A percentile compares a stretch with the other conserved stretches of the same genome.
phyloP scores from a whole-genome alignment of 768 basidiomycete genomes.

The Lentinula sp. region DNA sequence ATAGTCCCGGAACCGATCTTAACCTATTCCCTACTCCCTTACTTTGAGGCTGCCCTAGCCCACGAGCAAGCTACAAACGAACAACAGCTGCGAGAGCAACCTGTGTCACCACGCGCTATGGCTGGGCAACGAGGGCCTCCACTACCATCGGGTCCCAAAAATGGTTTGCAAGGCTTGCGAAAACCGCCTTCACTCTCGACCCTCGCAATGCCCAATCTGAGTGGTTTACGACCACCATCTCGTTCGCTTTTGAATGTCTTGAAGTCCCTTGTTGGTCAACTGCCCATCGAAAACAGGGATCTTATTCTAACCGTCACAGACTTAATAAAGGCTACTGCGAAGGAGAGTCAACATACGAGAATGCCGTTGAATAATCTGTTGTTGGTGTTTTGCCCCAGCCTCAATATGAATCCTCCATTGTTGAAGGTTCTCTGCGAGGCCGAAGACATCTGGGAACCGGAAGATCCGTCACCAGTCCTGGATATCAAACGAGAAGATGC shows the following conservation, averaged over 20 bases:
- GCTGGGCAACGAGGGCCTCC: conserved; percentile 19
- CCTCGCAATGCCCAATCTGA: conserved; percentile 65
- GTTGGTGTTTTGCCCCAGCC: conserved; percentile 81
- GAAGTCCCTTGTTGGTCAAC: conserved; percentile 52
- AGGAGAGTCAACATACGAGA: conserved; percentile 66
- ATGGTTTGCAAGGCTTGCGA: conserved; percentile 38
- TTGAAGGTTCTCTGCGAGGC: conserved; percentile 71
- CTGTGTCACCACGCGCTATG: conserved; percentile 2
- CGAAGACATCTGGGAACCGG: conserved; percentile 54
- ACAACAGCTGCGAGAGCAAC: conserved; percentile 8
- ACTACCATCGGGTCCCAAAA: conserved; percentile 34
- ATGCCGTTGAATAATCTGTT: conserved; percentile 91
- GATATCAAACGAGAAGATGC: conserved; percentile 23
- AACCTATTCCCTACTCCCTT: conserved; percentile 61
- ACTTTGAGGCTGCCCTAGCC: conserved; percentile 74
- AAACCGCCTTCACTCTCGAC: conserved; percentile 81
- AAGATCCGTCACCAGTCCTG: conserved; percentile 18
- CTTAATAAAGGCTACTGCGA: conserved; percentile 71
- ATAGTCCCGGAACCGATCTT: conserved; percentile 85
- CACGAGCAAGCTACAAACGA: conserved; percentile 37
- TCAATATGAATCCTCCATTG: conserved; percentile 72
- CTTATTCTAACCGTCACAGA: conserved; percentile 78
- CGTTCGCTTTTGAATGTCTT: conserved; percentile 51
- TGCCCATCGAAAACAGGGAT: conserved; percentile 80
- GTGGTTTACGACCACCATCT: conserved; percentile 57